Evolutionary conservation across 2,329 filamentous ascomycete species (phyloP).

Genomic region (Phialophora chinensis): DNA sequence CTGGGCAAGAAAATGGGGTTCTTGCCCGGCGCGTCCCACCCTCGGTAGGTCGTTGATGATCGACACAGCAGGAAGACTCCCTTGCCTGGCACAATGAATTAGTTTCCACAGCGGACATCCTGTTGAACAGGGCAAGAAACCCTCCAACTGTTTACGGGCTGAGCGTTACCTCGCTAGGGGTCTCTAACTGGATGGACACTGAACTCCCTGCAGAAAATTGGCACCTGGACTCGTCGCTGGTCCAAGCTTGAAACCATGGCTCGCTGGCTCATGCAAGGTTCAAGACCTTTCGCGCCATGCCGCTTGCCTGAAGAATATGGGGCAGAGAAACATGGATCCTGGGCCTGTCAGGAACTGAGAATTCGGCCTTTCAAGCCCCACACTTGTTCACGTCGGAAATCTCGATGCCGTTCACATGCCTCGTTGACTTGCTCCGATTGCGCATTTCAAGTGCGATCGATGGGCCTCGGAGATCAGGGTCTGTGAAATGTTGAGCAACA

Average conservation of each 20-base stretch:
- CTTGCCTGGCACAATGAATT: not conserved
- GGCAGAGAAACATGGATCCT: not conserved
- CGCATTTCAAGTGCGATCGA: not conserved
- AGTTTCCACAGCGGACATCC: not conserved
- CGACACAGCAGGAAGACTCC: not conserved
- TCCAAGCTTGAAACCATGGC: constrained; percentile 10
- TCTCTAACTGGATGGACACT: not conserved
- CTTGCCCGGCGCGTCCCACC: not conserved
- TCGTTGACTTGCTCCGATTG: not conserved
- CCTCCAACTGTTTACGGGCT: not conserved
- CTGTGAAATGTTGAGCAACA: not conserved
- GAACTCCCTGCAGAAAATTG: not conserved
- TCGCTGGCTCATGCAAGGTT: constrained; percentile 1
- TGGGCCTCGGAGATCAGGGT: not conserved
- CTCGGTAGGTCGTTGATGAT: not conserved
- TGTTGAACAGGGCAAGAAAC: not conserved
- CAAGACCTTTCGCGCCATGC: constrained; percentile 9
- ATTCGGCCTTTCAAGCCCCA: not conserved
- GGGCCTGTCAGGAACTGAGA: not conserved
- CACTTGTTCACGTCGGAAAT: not conserved
- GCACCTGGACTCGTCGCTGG: not conserved
- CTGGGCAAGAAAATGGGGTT: not conserved
- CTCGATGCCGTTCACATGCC: not conserved
- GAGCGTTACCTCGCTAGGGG: not conserved
- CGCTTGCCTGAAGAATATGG: not conserved